These are phyloP conservation scores for Aureobasidium sp. DNA, from an alignment of 2,329 filamentous ascomycete genomes.

Conservation along the genomic window DNA sequence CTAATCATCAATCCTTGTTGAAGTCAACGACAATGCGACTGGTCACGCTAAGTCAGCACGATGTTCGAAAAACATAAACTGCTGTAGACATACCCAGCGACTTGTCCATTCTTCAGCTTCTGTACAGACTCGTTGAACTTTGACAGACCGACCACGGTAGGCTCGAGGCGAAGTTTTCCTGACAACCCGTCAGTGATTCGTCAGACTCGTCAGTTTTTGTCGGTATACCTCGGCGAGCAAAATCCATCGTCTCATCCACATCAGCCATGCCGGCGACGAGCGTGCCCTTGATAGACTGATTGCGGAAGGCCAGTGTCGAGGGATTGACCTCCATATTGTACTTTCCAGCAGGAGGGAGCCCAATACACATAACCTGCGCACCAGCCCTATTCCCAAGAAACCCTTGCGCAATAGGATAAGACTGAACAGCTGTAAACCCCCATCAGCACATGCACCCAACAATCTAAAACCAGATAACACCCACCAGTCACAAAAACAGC, in stretches of 20 bases:
- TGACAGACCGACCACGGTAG: constrained; percentile 43
- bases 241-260: constrained; percentile 41
- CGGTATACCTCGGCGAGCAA: constrained; percentile 45
- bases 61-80: no score
- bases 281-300: constrained; percentile 30
- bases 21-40: constrained; percentile 47
- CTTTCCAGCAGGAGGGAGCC: constrained; percentile 30
- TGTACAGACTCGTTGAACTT: constrained; percentile 46
- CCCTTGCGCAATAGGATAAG: constrained; percentile 28
- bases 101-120: constrained; percentile 42
- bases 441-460: background rate
- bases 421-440: background rate
- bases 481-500: constrained; percentile 31
- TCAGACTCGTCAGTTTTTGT: constrained; percentile 27
- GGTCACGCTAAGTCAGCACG: background rate
- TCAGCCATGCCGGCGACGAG: constrained; percentile 44
- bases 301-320: constrained; percentile 30
- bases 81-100: constrained; percentile 35
- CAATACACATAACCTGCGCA: constrained; percentile 46
- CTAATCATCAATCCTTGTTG: constrained; percentile 29
- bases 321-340: constrained; percentile 31
- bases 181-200: background rate
- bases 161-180: constrained; percentile 13
- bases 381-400: constrained; percentile 44
- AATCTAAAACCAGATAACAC: background rate